Evolutionary conservation across 2,329 filamentous ascomycete genomes (phyloP).

Genomic region (Diaporthe citri): DNA sequence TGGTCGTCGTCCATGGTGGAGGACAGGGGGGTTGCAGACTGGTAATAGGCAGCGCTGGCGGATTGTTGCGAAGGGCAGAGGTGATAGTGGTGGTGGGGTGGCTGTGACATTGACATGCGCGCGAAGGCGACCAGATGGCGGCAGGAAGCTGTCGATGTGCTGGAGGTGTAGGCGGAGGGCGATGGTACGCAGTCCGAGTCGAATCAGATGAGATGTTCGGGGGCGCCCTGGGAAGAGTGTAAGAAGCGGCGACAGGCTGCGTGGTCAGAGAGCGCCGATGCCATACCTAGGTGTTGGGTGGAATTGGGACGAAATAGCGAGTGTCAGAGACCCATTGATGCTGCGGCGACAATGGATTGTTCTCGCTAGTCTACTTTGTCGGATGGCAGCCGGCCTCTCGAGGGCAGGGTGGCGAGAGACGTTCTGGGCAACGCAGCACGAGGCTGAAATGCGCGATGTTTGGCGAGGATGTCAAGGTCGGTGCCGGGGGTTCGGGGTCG

Average conservation of each 20-base stretch:
- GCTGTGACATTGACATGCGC: slow-evolving; percentile 42
- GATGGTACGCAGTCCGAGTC: not conserved
- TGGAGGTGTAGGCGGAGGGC: slow-evolving; percentile 12
- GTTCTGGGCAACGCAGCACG: not conserved
- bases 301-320: not conserved
- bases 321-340: slow-evolving; percentile 26
- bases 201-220: not conserved
- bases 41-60: slow-evolving; percentile 50
- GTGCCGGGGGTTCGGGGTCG: not conserved
- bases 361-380: slow-evolving; percentile 5
- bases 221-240: slow-evolving; percentile 33
- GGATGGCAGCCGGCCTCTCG: not conserved
- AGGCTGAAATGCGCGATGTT: not conserved
- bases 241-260: not conserved
- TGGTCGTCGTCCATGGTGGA: slow-evolving; percentile 54
- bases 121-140: slow-evolving; percentile 42
- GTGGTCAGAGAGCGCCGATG: slow-evolving; percentile 52
- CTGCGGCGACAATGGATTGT: slow-evolving; percentile 38
- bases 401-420: not conserved
- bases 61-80: slow-evolving; percentile 64
- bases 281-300: slow-evolving; percentile 46
- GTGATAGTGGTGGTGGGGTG: slow-evolving; percentile 51
- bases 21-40: slow-evolving; percentile 53
- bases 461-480: slow-evolving; percentile 1
- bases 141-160: slow-evolving; percentile 36